These are phyloP conservation scores for Dactylellina parvicollis DNA, from an alignment of 2,329 filamentous ascomycete genomes.

Conservation along the genomic window DNA sequence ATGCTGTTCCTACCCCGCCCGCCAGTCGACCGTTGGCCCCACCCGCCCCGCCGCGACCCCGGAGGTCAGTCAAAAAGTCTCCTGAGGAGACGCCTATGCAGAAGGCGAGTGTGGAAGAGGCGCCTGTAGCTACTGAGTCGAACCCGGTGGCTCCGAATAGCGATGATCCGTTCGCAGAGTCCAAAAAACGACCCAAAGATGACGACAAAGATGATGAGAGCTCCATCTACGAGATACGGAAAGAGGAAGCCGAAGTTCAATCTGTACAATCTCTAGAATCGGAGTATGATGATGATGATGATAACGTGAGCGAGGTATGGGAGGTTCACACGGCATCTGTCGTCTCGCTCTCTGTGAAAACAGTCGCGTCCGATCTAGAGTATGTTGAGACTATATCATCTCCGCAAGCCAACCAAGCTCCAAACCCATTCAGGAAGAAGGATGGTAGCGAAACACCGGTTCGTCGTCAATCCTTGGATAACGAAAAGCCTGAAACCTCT, in stretches of 20 bases:
- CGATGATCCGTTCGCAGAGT: slow-evolving; percentile 38
- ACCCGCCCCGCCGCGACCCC: slow-evolving; percentile 47
- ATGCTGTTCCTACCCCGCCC: slow-evolving; percentile 42
- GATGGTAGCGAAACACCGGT: slow-evolving; percentile 3
- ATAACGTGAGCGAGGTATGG: slow-evolving; percentile 30
- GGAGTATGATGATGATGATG: slow-evolving; percentile 47
- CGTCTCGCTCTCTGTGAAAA: slow-evolving; percentile 29
- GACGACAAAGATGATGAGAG: slow-evolving; percentile 27
- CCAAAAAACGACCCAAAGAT: slow-evolving; percentile 4
- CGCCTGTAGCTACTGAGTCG: slow-evolving; percentile 9
- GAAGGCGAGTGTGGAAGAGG: slow-evolving; percentile 23
- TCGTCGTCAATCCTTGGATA: slow-evolving; percentile 56
- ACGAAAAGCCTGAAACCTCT: slow-evolving; percentile 47
- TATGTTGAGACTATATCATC: slow-evolving; percentile 14
- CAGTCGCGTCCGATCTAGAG: slow-evolving; percentile 32
- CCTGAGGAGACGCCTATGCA: slow-evolving; percentile 2
- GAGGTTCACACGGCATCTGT: slow-evolving; percentile 28
- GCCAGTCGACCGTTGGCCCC: slow-evolving; percentile 36
- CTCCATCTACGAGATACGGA: slow-evolving; percentile 40
- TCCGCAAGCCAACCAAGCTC: slow-evolving; percentile 18
- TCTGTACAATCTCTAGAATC: slow-evolving; percentile 38
- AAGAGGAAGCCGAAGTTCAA: slow-evolving; percentile 33
- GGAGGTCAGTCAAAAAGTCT: slow-evolving; percentile 43
- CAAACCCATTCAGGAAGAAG: slow-evolving; percentile 50
- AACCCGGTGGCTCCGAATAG: slow-evolving; percentile 24